phyloP scores from a whole-genome alignment of 495 filamentous ascomycete species.

The Penicillium cosmopolitanum region DNA sequence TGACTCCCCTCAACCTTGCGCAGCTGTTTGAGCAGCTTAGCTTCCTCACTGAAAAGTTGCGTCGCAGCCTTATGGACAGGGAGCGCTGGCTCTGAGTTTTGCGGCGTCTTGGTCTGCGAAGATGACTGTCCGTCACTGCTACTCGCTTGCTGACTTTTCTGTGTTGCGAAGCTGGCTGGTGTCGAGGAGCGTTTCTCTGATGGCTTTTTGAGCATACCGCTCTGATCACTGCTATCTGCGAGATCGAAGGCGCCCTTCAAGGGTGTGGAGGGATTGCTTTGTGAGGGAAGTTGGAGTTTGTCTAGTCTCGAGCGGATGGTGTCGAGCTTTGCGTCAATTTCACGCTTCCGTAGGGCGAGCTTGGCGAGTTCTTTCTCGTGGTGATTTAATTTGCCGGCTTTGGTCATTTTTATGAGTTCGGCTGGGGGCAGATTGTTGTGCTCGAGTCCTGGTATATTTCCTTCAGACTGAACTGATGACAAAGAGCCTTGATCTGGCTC shows the following conservation, averaged over 20 bases:
- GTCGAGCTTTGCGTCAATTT: slow-evolving; percentile 70
- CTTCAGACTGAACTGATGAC: slow-evolving; percentile 30
- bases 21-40: slow-evolving; percentile 43
- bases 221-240: slow-evolving; percentile 44
- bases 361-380: slow-evolving; percentile 78
- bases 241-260: slow-evolving; percentile 27
- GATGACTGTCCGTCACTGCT: slow-evolving; percentile 18
- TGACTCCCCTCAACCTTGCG: slow-evolving; percentile 44
- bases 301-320: slow-evolving; percentile 46
- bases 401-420: slow-evolving; percentile 34
- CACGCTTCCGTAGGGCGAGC: slow-evolving; percentile 68
- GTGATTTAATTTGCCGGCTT: slow-evolving; percentile 44
- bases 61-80: slow-evolving; percentile 35
- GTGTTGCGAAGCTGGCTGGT: slow-evolving; percentile 61
- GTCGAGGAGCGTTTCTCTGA: slow-evolving; percentile 62
- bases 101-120: slow-evolving; percentile 7
- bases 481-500: slow-evolving; percentile 20
- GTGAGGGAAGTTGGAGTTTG: slow-evolving; percentile 41
- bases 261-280: slow-evolving; percentile 9
- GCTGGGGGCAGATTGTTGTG: slow-evolving; percentile 28
- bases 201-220: slow-evolving; percentile 33
- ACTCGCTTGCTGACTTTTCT: slow-evolving; percentile 47
- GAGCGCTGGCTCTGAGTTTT: slow-evolving; percentile 19
- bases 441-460: slow-evolving; percentile 21
- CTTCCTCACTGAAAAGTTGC: slow-evolving; percentile 37